phyloP scores from a whole-genome alignment of 2,329 filamentous ascomycete species.

The Pseudopyricularia cyperi region DNA sequence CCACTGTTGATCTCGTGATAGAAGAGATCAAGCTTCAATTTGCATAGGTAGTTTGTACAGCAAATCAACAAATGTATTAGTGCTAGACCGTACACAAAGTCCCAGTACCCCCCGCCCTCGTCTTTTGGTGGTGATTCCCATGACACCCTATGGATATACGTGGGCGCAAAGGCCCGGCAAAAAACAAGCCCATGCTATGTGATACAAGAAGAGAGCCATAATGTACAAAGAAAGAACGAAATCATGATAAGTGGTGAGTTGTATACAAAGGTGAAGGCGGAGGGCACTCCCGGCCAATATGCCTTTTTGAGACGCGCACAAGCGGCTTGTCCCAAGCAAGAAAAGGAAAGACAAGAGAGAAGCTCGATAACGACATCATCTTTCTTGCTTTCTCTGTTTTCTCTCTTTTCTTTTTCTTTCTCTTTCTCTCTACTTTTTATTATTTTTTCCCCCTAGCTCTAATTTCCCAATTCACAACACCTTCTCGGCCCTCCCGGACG shows the following conservation, averaged over 20 bases:
- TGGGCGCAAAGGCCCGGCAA: not conserved
- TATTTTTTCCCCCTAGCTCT: not conserved
- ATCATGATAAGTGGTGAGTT: not conserved
- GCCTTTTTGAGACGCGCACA: no score
- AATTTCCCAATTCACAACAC: slow-evolving; percentile 4
- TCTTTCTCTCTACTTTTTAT: not conserved
- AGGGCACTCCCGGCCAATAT: no score
- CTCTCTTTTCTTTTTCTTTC: not conserved
- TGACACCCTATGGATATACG: not conserved
- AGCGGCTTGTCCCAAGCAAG: no score
- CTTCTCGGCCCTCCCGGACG: slow-evolving; percentile 7
- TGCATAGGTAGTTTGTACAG: not conserved
- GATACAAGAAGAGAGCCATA: not conserved
- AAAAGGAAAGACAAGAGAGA: no score
- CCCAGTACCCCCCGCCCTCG: not conserved
- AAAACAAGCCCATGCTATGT: not conserved
- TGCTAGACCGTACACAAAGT: not conserved
- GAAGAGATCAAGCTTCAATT: no score
- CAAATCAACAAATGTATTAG: not conserved
- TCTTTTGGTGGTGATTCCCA: not conserved
- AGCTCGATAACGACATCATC: no score
- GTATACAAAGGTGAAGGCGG: not conserved
- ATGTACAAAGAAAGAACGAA: not conserved
- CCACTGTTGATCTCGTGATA: not conserved
- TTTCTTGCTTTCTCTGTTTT: no score